phyloP scores from a whole-genome alignment of 345 rosid genomes.

The Turnera subulata region DNA sequence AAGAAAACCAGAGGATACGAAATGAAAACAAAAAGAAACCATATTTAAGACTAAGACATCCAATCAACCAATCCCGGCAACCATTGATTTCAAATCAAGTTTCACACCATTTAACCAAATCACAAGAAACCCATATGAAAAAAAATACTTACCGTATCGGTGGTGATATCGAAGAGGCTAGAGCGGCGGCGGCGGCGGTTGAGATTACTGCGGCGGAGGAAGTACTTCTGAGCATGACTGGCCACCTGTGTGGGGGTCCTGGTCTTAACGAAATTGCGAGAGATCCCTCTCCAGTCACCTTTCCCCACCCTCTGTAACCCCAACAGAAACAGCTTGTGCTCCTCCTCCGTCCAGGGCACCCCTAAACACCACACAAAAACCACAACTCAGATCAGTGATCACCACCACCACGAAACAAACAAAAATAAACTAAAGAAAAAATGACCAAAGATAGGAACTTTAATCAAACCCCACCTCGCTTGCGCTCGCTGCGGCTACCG shows the following conservation, averaged over 20 bases:
- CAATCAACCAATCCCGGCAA: neutral
- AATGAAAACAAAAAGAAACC: no score
- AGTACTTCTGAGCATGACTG: constrained; percentile 95
- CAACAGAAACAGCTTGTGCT: constrained; percentile 77
- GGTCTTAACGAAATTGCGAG: constrained; percentile 76
- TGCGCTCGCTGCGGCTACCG: constrained; percentile 35
- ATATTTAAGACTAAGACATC: neutral
- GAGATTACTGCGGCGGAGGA: constrained; percentile 69
- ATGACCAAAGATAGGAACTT: neutral
- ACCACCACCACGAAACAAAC: no score
- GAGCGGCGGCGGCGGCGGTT: constrained; percentile 93
- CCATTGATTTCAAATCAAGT: no score
- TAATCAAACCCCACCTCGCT: constrained; percentile 68
- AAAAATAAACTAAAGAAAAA: neutral
- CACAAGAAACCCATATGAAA: neutral
- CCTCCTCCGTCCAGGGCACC: constrained; percentile 96
- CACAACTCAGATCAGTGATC: neutral
- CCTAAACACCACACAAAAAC: constrained; percentile 32
- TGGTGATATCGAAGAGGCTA: constrained; percentile 86
- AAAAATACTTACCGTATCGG: constrained; percentile 49
- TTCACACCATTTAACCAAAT: no score
- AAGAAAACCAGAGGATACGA: neutral
- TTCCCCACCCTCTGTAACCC: constrained; percentile 86
- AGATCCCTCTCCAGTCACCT: constrained; percentile 96
- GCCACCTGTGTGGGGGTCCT: constrained; percentile 96